Conservation (phyloP, 2,329 filamentous ascomycete genomes). For the Aspergillus ochraceoroseus region DNA sequence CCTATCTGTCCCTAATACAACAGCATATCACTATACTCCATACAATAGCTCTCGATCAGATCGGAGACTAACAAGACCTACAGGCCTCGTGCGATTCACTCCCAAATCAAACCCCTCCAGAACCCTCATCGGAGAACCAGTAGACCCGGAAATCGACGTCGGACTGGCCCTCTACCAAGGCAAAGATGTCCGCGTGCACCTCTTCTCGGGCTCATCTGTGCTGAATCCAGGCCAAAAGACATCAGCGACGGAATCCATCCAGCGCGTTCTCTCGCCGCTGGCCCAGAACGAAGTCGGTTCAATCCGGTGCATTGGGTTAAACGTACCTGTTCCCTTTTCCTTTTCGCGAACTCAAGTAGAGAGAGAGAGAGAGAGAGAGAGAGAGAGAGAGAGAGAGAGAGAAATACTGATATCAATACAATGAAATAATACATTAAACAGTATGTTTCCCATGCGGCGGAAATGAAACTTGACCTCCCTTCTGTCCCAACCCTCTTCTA, state of each 20-base stretch:
- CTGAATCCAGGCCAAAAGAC: conserved; percentile 52
- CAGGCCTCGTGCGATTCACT: conserved; percentile 57
- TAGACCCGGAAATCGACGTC: conserved; percentile 52
- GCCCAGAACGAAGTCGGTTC: conserved; percentile 50
- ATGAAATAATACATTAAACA: conserved; percentile 17
- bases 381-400: no score
- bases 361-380: no score
- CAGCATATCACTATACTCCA: no score
- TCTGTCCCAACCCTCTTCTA: conserved; percentile 55
- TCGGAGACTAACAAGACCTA: conserved; percentile 3
- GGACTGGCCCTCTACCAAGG: conserved; percentile 54
- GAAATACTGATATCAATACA: no score
- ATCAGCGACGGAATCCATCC: conserved; percentile 34
- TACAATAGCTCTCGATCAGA: no score
- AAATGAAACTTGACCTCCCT: conserved; percentile 52
- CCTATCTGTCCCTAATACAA: background rate
- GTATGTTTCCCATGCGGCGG: conserved; percentile 50
- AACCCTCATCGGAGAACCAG: conserved; percentile 54
- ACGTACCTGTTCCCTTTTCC: conserved; percentile 34
- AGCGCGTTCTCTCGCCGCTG: conserved; percentile 50
- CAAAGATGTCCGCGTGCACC: conserved; percentile 52
- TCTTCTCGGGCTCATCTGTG: conserved; percentile 57
- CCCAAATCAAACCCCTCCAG: conserved; percentile 49
- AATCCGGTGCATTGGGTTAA: conserved; percentile 57
- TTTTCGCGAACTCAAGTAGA: no score